These are phyloP conservation scores for Saccharomycopsis oosterbeekiorum DNA, from an alignment of 805 yeast species.

Conservation along the genomic window DNA sequence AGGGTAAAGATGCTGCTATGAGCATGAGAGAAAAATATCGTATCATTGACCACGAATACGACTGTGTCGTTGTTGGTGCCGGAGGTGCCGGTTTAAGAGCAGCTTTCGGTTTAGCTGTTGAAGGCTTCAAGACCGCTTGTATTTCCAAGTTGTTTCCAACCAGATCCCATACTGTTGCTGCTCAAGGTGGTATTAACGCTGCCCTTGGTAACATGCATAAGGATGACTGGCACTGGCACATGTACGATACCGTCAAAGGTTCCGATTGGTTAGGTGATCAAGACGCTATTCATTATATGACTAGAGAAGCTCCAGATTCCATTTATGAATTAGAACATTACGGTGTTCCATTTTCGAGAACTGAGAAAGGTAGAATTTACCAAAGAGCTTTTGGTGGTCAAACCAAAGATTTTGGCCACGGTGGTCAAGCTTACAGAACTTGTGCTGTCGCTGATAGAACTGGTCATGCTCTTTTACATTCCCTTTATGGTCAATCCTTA, in stretches of 20 bases:
- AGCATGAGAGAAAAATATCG: constrained; percentile 66
- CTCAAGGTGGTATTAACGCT: constrained; percentile 99
- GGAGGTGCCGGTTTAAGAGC: constrained; percentile 99
- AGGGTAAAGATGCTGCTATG: constrained; percentile 37
- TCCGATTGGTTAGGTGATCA: constrained; percentile 99
- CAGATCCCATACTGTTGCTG: constrained; percentile 97
- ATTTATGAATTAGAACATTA: constrained; percentile 95
- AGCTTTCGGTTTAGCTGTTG: constrained; percentile 94
- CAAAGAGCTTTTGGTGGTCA: constrained; percentile 99
- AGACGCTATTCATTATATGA: constrained; percentile 98
- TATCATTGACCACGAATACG: constrained; percentile 94
- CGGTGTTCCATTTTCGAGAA: constrained; percentile 98
- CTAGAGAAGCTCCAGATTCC: constrained; percentile 93
- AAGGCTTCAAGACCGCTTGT: constrained; percentile 97
- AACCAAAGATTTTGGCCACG: constrained; percentile 88
- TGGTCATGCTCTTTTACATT: constrained; percentile 93
- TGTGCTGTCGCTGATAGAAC: constrained; percentile 99
- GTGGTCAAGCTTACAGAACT: constrained; percentile 98
- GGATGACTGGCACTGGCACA: constrained; percentile 99
- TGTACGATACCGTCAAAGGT: constrained; percentile 99
- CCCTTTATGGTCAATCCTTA: constrained; percentile 91
- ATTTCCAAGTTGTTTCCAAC: constrained; percentile 95
- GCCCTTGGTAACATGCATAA: constrained; percentile 97
- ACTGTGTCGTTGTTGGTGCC: constrained; percentile 96
- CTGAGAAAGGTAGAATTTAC: constrained; percentile 91